Percentiles rank a stretch among this genome's conserved stretches.
Conservation (phyloP, 345 rosid species). For the Hypericum perforatum region DNA sequence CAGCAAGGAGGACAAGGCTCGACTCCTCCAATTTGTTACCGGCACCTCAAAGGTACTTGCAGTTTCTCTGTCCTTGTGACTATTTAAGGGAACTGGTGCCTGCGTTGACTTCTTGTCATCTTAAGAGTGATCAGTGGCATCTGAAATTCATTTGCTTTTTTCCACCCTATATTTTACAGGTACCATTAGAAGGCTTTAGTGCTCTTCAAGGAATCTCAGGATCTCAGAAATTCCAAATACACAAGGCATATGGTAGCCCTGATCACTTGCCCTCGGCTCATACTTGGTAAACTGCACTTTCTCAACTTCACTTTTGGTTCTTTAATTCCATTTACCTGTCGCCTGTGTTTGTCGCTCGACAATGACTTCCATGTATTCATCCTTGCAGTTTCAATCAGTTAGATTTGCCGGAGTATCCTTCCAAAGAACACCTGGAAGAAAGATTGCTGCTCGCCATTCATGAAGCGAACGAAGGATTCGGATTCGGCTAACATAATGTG, state of each 20-base stretch:
- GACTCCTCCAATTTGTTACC: slow-evolving; percentile 89
- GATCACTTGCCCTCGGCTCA: slow-evolving; percentile 96
- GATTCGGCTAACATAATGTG: slow-evolving; percentile 46
- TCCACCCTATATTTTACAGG: slow-evolving; percentile 29
- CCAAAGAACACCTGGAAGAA: slow-evolving; percentile 79
- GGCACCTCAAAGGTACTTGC: slow-evolving; percentile 85
- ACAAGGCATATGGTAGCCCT: slow-evolving; percentile 91
- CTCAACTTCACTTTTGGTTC: background rate
- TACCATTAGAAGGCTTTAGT: slow-evolving; percentile 91
- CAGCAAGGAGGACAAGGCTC: slow-evolving; percentile 96
- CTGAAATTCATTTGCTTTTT: too few relatives aligned
- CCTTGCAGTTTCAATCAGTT: slow-evolving; percentile 89
- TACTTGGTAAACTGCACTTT: slow-evolving; percentile 49
- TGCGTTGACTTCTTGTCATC: background rate
- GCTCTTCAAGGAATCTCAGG: slow-evolving; percentile 98
- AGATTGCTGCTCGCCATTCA: slow-evolving; percentile 90
- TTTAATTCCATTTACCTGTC: background rate
- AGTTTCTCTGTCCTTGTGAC: background rate
- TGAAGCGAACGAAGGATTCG: slow-evolving; percentile 92
- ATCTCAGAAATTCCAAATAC: slow-evolving; percentile 90
- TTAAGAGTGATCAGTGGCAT: too few relatives aligned
- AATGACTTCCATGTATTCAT: slow-evolving; percentile 1
- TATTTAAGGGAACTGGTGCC: too few relatives aligned
- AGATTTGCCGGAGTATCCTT: slow-evolving; percentile 94
- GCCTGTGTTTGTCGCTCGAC: background rate